Conservation (phyloP, 1,284 basidiomycete genomes). For the Cryptococcus sp. region DNA sequence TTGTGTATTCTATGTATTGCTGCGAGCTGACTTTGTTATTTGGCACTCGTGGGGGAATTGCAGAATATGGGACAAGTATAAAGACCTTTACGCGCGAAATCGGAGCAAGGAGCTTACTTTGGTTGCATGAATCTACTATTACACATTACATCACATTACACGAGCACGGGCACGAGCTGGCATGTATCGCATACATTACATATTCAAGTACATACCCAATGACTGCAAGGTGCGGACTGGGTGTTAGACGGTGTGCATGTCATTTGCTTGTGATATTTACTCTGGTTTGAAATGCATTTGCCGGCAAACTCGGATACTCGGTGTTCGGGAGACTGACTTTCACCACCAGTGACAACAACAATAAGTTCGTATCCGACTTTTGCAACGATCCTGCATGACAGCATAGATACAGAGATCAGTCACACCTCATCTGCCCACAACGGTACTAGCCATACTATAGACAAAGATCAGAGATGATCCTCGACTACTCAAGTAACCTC, state of each 20-base stretch:
- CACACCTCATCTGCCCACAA: too few relatives aligned
- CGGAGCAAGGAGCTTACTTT: constrained; percentile 52
- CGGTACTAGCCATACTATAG: too few relatives aligned
- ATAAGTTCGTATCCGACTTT: not conserved
- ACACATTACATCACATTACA: too few relatives aligned
- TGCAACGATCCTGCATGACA: too few relatives aligned
- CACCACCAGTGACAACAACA: not conserved
- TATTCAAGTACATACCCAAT: too few relatives aligned
- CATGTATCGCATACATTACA: too few relatives aligned
- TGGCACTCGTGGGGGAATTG: constrained; percentile 53
- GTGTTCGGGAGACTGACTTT: not conserved
- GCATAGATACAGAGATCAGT: too few relatives aligned
- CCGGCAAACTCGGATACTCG: not conserved
- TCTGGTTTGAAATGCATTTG: not conserved
- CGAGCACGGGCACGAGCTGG: too few relatives aligned
- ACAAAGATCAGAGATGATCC: constrained; percentile 7
- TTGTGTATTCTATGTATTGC: not conserved
- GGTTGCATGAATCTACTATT: constrained; percentile 33
- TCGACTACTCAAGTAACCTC: constrained; percentile 13
- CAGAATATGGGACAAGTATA: constrained; percentile 94
- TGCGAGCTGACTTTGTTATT: not conserved
- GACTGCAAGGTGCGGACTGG: not conserved
- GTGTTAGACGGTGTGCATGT: not conserved
- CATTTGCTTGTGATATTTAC: not conserved
- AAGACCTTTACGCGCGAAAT: constrained; percentile 57